phyloP scores from a whole-genome alignment of 805 yeast species.

The Ogataea paraovalis region DNA sequence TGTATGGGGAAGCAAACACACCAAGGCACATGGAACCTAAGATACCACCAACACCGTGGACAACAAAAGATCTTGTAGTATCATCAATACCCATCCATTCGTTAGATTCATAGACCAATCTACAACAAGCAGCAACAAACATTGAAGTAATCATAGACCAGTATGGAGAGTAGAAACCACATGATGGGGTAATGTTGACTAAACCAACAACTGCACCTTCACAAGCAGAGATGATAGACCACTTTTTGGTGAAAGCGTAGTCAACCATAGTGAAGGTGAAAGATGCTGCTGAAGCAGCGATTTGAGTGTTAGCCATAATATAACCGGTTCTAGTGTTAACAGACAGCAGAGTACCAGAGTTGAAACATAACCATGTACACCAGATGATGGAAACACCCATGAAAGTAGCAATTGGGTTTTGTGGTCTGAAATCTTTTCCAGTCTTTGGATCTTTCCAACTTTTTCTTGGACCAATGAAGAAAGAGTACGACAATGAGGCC shows the following conservation, averaged over 20 bases:
- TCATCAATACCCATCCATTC: conserved; percentile 43
- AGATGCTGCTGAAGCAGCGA: conserved; percentile 48
- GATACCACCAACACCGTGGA: conserved; percentile 49
- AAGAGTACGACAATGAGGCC: conserved; percentile 40
- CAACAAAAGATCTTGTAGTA: conserved; percentile 40
- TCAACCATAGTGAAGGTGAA: conserved; percentile 43
- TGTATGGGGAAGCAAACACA: conserved; percentile 40
- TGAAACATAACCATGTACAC: conserved; percentile 49
- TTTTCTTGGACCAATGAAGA: conserved; percentile 40
- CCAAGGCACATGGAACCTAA: conserved; percentile 41
- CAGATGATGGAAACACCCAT: conserved; percentile 44
- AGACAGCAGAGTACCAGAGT: conserved; percentile 40
- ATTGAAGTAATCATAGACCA: conserved; percentile 41
- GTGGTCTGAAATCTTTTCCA: conserved; percentile 31
- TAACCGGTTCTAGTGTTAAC: conserved; percentile 42
- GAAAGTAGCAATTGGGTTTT: conserved; percentile 35
- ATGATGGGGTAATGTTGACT: conserved; percentile 44
- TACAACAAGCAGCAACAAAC: conserved; percentile 37
- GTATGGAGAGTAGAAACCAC: conserved; percentile 44
- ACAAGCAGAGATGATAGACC: conserved; percentile 40
- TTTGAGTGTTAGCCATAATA: conserved; percentile 45
- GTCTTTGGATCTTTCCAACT: conserved; percentile 29
- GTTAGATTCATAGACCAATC: conserved; percentile 33
- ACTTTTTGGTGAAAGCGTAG: conserved; percentile 36
- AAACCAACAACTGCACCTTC: conserved; percentile 44